A percentile compares a stretch with the other conserved stretches of the same genome.
These are phyloP conservation scores for Sugiyamaella japonica DNA, from an alignment of 1,139 yeast genomes.

Conservation along the genomic window DNA sequence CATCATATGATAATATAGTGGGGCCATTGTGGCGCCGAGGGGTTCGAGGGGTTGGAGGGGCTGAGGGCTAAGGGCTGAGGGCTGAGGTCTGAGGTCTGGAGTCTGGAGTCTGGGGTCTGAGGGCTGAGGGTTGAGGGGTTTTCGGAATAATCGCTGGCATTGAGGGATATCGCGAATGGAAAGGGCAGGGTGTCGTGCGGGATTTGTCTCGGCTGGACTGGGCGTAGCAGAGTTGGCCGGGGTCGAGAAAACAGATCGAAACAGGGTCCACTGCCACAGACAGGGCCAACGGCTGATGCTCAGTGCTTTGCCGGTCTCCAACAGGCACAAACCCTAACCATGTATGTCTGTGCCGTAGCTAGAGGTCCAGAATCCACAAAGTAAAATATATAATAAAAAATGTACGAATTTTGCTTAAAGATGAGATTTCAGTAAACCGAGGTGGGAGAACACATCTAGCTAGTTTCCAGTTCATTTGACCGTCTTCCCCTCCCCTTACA, in stretches of 20 bases:
- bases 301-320: background rate
- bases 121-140: background rate
- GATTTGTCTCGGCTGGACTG: too few relatives aligned
- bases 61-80: background rate
- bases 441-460: too few relatives aligned
- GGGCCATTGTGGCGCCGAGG: too few relatives aligned
- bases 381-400: slow-evolving; percentile 2
- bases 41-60: too few relatives aligned
- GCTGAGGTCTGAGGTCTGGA: too few relatives aligned
- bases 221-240: too few relatives aligned
- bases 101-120: too few relatives aligned
- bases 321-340: slow-evolving; percentile 7
- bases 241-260: too few relatives aligned
- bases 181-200: too few relatives aligned
- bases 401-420: background rate
- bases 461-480: background rate
- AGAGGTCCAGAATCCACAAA: background rate
- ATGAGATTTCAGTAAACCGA: background rate
- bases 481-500: background rate
- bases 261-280: background rate
- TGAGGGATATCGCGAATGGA: too few relatives aligned
- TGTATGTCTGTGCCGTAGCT: background rate
- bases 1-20: too few relatives aligned
- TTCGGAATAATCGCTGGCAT: too few relatives aligned
- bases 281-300: background rate